Evolutionary conservation across 2,329 filamentous ascomycete genomes (phyloP).

Genomic region (Cryphonectria radicalis): DNA sequence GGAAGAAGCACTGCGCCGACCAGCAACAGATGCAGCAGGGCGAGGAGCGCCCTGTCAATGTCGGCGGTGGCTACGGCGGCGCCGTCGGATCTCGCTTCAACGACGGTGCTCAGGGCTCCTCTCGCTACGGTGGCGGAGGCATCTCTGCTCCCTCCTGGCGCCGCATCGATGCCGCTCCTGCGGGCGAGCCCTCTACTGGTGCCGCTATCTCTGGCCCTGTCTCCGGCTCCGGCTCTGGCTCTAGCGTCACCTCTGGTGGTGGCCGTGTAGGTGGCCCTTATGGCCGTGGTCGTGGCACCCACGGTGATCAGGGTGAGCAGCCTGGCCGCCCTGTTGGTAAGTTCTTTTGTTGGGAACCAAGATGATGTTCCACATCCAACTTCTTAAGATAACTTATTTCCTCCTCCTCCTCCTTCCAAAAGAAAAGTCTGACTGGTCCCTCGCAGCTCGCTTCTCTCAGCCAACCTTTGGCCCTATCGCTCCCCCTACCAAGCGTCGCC

Average conservation of each 20-base stretch:
- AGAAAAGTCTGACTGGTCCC: background rate
- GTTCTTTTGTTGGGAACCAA: background rate
- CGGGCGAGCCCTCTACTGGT: constrained; percentile 8
- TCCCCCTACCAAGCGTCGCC: constrained; percentile 13
- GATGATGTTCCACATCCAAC: no score
- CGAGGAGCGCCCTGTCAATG: constrained; percentile 13
- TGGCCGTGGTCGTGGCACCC: constrained; percentile 6
- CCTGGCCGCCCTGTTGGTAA: background rate
- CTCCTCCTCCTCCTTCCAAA: no score
- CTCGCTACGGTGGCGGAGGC: background rate
- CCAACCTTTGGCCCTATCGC: constrained; percentile 24
- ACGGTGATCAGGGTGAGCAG: background rate
- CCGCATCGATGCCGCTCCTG: constrained; percentile 7
- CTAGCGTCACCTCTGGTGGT: constrained; percentile 5
- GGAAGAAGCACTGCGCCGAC: constrained; percentile 58
- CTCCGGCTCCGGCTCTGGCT: constrained; percentile 1
- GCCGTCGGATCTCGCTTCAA: background rate
- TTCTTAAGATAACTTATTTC: no score
- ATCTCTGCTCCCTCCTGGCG: constrained; percentile 15
- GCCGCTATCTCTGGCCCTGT: background rate
- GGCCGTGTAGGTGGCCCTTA: background rate
- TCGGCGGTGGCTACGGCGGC: background rate
- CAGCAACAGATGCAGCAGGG: constrained; percentile 37
- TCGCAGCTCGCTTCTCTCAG: constrained; percentile 14
- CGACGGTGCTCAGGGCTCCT: background rate